Evolutionary conservation across 768 basidiomycete genomes (phyloP).

Genomic region (Boletus sensibilis): DNA sequence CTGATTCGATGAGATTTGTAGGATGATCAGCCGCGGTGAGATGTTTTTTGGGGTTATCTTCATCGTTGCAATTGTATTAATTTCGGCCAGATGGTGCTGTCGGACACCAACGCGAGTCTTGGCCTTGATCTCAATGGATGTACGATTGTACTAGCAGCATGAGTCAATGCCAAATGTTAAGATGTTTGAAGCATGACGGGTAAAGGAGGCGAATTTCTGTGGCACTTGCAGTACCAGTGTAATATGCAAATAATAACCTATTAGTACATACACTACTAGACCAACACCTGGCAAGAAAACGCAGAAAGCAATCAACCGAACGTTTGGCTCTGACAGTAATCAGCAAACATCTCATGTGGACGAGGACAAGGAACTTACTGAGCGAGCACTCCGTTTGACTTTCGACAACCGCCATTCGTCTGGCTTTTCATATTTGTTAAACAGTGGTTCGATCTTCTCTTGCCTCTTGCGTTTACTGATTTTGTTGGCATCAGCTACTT

Average conservation of each 20-base stretch:
- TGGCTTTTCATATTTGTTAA: slow-evolving; percentile 92
- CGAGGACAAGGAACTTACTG: slow-evolving; percentile 43
- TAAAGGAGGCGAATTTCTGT: background rate
- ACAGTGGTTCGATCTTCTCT: slow-evolving; percentile 96
- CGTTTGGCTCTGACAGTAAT: slow-evolving; percentile 69
- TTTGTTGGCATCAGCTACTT: slow-evolving; percentile 95
- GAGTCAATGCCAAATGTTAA: background rate
- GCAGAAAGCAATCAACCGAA: slow-evolving; percentile 57
- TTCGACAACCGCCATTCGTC: slow-evolving; percentile 95
- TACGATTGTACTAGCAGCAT: background rate
- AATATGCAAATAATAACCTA: slow-evolving; percentile 7
- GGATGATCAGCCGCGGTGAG: slow-evolving; percentile 43
- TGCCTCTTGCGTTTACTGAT: slow-evolving; percentile 95
- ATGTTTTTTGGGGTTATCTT: background rate
- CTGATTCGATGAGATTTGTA: slow-evolving; percentile 80
- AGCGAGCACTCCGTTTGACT: slow-evolving; percentile 86
- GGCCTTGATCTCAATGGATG: background rate
- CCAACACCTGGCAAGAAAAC: background rate
- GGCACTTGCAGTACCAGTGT: background rate
- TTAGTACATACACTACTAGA: slow-evolving; percentile 13
- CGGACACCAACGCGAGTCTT: background rate
- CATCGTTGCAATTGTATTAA: background rate
- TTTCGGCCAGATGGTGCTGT: background rate
- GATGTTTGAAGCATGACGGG: background rate
- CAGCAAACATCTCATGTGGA: slow-evolving; percentile 7